A percentile compares a stretch with the other conserved stretches of the same genome.
These are phyloP conservation scores for Termitomyces sp. DNA, from an alignment of 768 basidiomycete species.

Conservation along the genomic window DNA sequence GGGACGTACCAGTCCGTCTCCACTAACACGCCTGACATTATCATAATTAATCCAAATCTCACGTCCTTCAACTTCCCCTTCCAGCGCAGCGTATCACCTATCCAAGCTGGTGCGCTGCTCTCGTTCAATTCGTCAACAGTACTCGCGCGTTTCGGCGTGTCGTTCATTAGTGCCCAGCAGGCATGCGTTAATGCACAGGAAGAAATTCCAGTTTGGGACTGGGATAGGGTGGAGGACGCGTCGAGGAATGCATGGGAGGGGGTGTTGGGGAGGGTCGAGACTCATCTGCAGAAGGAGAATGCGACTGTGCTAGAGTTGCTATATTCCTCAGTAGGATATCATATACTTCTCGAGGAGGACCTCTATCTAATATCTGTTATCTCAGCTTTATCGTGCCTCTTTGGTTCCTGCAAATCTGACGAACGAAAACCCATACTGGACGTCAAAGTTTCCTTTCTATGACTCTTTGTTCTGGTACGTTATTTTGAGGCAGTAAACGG, in stretches of 20 bases:
- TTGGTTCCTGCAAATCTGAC: constrained; percentile 49
- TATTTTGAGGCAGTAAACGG: not conserved
- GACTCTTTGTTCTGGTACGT: constrained; percentile 46
- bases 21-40: constrained; percentile 24
- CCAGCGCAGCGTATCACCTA: constrained; percentile 27
- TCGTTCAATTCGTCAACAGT: constrained; percentile 31
- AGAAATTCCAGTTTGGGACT: constrained; percentile 47
- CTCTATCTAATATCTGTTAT: not conserved
- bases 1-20: constrained; percentile 36
- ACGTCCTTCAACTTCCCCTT: constrained; percentile 32
- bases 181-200: constrained; percentile 54
- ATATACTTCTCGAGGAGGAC: not conserved
- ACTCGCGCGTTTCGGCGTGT: constrained; percentile 52
- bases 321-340: constrained; percentile 37
- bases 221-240: constrained; percentile 31
- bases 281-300: constrained; percentile 31
- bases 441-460: constrained; percentile 38
- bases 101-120: constrained; percentile 41
- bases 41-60: constrained; percentile 26
- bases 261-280: constrained; percentile 29
- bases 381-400: constrained; percentile 41
- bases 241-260: constrained; percentile 37
- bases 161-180: constrained; percentile 44
- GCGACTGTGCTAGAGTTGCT: constrained; percentile 36
- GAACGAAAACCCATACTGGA: constrained; percentile 47